Percentiles rank a stretch among this genome's conserved stretches.
These are phyloP conservation scores for Fusarium sp. DNA, from an alignment of 2,329 filamentous ascomycete genomes.

Conservation along the genomic window DNA sequence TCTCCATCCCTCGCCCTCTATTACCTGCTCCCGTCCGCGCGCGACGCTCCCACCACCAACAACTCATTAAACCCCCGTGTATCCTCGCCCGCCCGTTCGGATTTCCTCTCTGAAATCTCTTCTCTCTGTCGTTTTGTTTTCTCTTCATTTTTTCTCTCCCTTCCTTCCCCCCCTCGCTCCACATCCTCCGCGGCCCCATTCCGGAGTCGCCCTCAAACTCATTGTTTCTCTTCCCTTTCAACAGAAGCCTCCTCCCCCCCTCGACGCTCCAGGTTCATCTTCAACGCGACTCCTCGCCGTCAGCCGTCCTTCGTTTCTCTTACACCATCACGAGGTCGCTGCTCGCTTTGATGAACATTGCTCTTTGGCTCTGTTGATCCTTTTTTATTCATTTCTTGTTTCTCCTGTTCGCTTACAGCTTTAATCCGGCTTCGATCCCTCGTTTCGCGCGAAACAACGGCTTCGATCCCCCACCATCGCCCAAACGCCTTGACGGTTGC, in stretches of 20 bases:
- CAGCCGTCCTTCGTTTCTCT: conserved; percentile 45
- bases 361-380: conserved; percentile 42
- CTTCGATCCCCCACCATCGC: conserved; percentile 45
- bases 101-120: conserved; percentile 45
- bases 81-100: conserved; percentile 40
- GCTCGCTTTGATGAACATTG: conserved; percentile 42
- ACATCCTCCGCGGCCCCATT: conserved; percentile 47
- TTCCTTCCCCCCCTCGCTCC: conserved; percentile 43
- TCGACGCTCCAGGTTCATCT: conserved; percentile 40
- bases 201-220: conserved; percentile 42
- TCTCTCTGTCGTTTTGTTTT: conserved; percentile 46
- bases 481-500: conserved; percentile 55
- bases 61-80: conserved; percentile 49
- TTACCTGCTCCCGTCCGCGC: conserved; percentile 28
- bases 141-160: conserved; percentile 42
- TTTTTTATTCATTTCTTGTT: conserved; percentile 43
- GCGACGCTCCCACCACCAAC: conserved; percentile 41
- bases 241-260: conserved; percentile 35
- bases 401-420: conserved; percentile 56
- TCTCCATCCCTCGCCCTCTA: conserved; percentile 24
- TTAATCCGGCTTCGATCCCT: conserved; percentile 51
- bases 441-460: conserved; percentile 43
- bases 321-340: conserved; percentile 39
- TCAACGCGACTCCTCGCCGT: conserved; percentile 32
- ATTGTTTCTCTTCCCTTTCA: conserved; percentile 41